Conservation (phyloP, 441 rosid species). For the Isatis lusitanica region DNA sequence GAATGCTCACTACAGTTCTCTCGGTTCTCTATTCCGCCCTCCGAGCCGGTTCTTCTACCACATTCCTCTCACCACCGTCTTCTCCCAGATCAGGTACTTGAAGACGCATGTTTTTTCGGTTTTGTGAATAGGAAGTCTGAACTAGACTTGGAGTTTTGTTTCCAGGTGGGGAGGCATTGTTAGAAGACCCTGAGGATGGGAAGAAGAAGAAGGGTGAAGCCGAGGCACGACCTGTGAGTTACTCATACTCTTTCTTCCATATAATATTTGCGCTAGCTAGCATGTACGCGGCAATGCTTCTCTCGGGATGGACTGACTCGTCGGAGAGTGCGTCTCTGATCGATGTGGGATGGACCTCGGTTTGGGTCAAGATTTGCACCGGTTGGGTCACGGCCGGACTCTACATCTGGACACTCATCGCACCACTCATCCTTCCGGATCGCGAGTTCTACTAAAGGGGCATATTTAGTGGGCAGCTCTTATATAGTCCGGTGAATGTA, state of each 20-base stretch:
- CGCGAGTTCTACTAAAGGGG: slow-evolving; percentile 61
- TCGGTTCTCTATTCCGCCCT: slow-evolving; percentile 88
- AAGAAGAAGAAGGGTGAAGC: slow-evolving; percentile 51
- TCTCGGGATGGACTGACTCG: slow-evolving; percentile 88
- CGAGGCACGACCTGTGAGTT: slow-evolving; percentile 72
- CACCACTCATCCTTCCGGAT: slow-evolving; percentile 68
- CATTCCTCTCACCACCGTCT: slow-evolving; percentile 87
- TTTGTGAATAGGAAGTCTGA: neutral
- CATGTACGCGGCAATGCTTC: slow-evolving; percentile 98
- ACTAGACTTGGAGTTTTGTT: neutral
- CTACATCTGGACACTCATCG: slow-evolving; percentile 80
- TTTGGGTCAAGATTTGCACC: slow-evolving; percentile 91
- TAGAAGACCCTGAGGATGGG: slow-evolving; percentile 67
- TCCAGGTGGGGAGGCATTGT: slow-evolving; percentile 63
- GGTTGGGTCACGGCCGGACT: slow-evolving; percentile 89
- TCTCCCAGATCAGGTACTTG: slow-evolving; percentile 81
- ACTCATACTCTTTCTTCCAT: slow-evolving; percentile 91
- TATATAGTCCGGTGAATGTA: slow-evolving; percentile 10
- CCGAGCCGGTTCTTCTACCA: slow-evolving; percentile 93
- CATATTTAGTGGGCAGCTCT: neutral
- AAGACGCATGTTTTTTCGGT: neutral
- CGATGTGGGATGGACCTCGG: slow-evolving; percentile 97
- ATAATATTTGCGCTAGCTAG: slow-evolving; percentile 92
- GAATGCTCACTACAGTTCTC: slow-evolving; percentile 92
- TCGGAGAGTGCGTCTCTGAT: slow-evolving; percentile 72